These are phyloP conservation scores for Neurospora sp. DNA, from an alignment of 495 filamentous ascomycete genomes.

Conservation along the genomic window DNA sequence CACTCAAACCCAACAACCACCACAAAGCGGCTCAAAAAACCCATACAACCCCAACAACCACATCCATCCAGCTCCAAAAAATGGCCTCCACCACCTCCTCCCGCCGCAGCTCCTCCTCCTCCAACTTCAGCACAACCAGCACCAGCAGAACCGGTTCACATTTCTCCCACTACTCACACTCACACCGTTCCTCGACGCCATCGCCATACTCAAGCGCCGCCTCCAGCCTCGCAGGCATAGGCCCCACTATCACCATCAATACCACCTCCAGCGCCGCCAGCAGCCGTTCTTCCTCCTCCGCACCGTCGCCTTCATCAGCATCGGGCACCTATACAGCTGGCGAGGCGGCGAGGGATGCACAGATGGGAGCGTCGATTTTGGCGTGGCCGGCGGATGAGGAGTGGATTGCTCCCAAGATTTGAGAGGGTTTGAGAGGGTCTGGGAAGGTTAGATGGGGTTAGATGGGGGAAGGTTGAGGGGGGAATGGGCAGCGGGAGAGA, in stretches of 20 bases:
- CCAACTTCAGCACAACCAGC: not conserved
- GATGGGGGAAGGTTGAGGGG: too few species aligned
- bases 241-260: not conserved
- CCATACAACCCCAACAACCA: not conserved
- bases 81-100: not conserved
- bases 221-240: not conserved
- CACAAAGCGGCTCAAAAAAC: not conserved
- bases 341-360: slow-evolving; percentile 17
- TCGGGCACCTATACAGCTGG: slow-evolving; percentile 12
- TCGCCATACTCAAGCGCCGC: not conserved
- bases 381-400: slow-evolving; percentile 21
- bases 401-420: slow-evolving; percentile 8
- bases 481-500: too few species aligned
- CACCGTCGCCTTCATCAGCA: not conserved
- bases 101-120: not conserved
- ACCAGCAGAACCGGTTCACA: not conserved
- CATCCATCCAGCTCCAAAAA: not conserved
- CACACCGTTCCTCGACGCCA: not conserved
- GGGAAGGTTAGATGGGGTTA: too few species aligned
- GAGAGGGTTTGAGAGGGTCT: not conserved
- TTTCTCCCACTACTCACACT: not conserved
- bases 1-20: not conserved
- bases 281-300: not conserved
- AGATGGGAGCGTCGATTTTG: slow-evolving; percentile 16
- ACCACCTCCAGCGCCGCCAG: not conserved